A percentile compares a stretch with the other conserved stretches of the same genome.
These are phyloP conservation scores for Penicillium flavigenum DNA, from an alignment of 495 filamentous ascomycete species.

Conservation along the genomic window DNA sequence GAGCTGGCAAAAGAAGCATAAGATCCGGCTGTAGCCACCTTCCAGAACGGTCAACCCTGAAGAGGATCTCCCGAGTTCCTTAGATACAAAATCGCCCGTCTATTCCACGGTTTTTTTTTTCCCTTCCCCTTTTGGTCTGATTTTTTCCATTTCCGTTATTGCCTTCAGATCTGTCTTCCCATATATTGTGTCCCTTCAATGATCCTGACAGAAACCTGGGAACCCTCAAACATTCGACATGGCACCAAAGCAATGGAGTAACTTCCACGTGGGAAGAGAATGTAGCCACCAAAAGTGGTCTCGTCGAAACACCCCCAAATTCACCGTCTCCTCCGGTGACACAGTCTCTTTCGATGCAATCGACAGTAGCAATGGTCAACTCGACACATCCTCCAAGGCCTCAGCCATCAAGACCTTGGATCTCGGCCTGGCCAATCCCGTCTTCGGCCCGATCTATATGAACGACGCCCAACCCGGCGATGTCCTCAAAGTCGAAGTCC, in stretches of 20 bases:
- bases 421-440: constrained; percentile 46
- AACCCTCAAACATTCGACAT: constrained; percentile 26
- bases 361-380: constrained; percentile 53
- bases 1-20: constrained; percentile 25
- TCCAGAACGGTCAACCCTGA: constrained; percentile 30
- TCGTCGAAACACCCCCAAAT: constrained; percentile 42
- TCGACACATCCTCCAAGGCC: constrained; percentile 37
- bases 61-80: constrained; percentile 24
- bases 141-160: constrained; percentile 4
- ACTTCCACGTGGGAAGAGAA: constrained; percentile 41
- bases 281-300: constrained; percentile 51
- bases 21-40: constrained; percentile 32
- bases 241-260: constrained; percentile 26
- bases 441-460: constrained; percentile 49
- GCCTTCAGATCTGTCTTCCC: neutral
- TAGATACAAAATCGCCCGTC: constrained; percentile 13
- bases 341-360: constrained; percentile 49
- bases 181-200: constrained; percentile 10
- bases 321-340: constrained; percentile 47
- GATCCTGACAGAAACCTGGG: constrained; percentile 21
- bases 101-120: neutral
- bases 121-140: neutral
- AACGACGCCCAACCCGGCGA: constrained; percentile 49
- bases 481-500: constrained; percentile 48
- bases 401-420: constrained; percentile 44